Evolutionary conservation across 2,329 filamentous ascomycete genomes (phyloP), one percentile per base, ranked within the genome.

Genomic region (Cladosporium austrohemisphaericum): DNA sequence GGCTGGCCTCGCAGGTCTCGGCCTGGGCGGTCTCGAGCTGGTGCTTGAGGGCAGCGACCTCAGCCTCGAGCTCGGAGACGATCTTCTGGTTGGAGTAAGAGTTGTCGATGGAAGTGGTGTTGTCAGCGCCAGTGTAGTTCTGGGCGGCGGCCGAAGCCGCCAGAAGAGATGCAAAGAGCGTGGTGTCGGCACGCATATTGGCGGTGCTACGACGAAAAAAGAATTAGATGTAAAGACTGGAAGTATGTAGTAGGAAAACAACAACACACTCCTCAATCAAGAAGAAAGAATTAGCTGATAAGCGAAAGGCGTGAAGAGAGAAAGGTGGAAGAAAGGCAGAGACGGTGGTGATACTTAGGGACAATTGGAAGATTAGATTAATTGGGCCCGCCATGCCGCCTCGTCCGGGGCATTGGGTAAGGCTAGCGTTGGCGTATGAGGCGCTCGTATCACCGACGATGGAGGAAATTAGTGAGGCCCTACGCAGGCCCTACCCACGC

Each of bases 171-270:
- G 44, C 33, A 52, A 52, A 36, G 50, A 52, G 46, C 45, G 50
- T 48, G 23, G 49, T 47, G 50, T 52, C 50, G 50, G 47, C 48
- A 36, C 50, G 45, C 50, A 52, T 52, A 16, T 26, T 52, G 22
- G 38, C 40, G 33, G 16, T 26, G 13, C 19, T 33, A 19, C 47
- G 47, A 50, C 47, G 26, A 23, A 43, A 41, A 20, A 41, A 23
- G n/a, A 31, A 50, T 41, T 50, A 43, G 36, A 2, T 36, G 29
- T 33, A 36, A 50, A 50, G 35, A 29, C 20, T 20, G 25, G 31
- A 43, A 43, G n/a, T n/a, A n/a, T n/a, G n/a, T n/a, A n/a, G 37
- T 49, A 22, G 28, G 37, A 50, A 36, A 13, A 35, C 26, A 29
- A 4, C 26, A 47, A 31, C 44, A 47, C 32, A 28, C 44, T 37